phyloP scores from a whole-genome alignment of 140 eudicot genomes.

The Cichorium intybus region DNA sequence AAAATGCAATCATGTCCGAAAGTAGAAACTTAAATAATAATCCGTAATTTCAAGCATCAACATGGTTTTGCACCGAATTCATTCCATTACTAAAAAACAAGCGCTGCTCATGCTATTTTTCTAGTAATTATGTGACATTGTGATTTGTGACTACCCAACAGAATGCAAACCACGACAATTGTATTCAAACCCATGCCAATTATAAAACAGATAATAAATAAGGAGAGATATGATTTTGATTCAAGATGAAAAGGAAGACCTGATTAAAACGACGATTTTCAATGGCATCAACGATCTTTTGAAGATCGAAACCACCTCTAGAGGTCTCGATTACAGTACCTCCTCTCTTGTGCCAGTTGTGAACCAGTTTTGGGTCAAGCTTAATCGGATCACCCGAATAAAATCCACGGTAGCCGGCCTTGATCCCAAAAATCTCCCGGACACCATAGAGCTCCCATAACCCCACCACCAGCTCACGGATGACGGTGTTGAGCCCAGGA shows the following conservation, averaged over 20 bases:
- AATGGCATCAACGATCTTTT: conserved; percentile 59
- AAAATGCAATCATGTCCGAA: too few species aligned
- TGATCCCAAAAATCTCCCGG: conserved; percentile 52
- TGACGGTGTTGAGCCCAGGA: conserved; percentile 85
- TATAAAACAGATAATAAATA: too few species aligned
- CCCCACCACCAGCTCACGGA: conserved; percentile 80
- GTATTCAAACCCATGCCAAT: too few species aligned
- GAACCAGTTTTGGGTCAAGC: conserved; percentile 67
- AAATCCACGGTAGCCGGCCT: conserved; percentile 77
- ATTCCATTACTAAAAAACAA: too few species aligned
- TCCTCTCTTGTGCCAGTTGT: conserved; percentile 69
- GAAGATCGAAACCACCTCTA: conserved; percentile 81
- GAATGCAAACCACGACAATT: too few species aligned
- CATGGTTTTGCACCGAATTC: too few species aligned
- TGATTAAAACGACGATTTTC: conserved; percentile 54
- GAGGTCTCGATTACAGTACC: conserved; percentile 73
- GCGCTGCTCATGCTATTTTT: too few species aligned
- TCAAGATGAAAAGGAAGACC: conserved; percentile 28
- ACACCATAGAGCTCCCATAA: conserved; percentile 81
- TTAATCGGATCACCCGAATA: conserved; percentile 42
- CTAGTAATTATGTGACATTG: too few species aligned
- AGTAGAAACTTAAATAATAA: too few species aligned
- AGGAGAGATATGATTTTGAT: background rate
- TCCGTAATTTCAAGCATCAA: too few species aligned
- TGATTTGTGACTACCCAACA: too few species aligned